Evolutionary conservation across 495 filamentous ascomycete genomes (phyloP), one percentile per base, ranked within the genome.

Genomic region (Hamigera avellanea): DNA sequence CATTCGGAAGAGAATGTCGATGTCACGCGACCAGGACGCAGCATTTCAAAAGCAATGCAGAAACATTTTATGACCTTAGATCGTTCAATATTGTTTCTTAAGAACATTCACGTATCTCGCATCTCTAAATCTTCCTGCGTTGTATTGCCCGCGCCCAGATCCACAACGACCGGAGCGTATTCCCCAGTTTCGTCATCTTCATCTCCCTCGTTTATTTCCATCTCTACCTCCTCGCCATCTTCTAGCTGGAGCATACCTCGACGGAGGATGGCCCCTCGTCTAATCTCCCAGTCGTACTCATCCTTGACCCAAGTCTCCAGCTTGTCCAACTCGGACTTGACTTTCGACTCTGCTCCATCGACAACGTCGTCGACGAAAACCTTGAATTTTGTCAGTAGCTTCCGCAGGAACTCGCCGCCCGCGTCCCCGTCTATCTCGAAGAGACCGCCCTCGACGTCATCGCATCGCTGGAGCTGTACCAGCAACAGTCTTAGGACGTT

Each of bases 151-250:
- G 4, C 21, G 5, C 21, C 69, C 45, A 87, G 46, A 34, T 86
- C 76, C 4, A 98, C 85, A 13, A 98, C 57, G 15, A 81, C 68
- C 12, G 89, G 91, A 40, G 82, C 79, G 65, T 86, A 89, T 50
- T 95, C 89, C 13, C 85, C 86, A 40, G 71, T 73, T 57, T 91
- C 85, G 35, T 93, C 84, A 88, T 91, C 85, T 36, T 91, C 84
- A 38, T 93, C 83, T 39, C 76, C 83, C 42, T 89, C 81, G 40
- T 64, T 64, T 42, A 84, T 64, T 42, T 94, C 86, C 50, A 91
- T 70, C 39, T 86, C 78, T 12, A 93, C 77, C 46, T 76, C 61
- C 54, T 88, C 84, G 15, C 78, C 81, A 48, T 86, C 82, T 51
- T 86, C 84, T 34, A 86, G 56, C 57, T 75, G 66, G 27, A 86